A percentile compares a stretch with the other conserved stretches of the same genome.
phyloP scores from a whole-genome alignment of 352 stramenopile species.

The Phytopythium vexans region DNA sequence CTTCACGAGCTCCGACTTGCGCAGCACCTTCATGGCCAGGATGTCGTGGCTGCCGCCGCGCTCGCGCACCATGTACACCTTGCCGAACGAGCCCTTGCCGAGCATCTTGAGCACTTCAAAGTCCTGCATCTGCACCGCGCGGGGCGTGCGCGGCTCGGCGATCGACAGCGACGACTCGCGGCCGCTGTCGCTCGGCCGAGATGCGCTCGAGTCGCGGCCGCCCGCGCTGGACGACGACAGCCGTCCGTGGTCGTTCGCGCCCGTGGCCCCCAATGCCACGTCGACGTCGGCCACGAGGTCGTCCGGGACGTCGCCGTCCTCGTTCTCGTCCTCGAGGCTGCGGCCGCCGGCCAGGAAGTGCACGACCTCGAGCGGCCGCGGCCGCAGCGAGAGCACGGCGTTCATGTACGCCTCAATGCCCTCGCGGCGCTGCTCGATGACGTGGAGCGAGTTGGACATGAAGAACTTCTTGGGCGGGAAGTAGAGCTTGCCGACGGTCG shows the following conservation, averaged over 20 bases:
- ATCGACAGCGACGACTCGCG: slow-evolving; percentile 4
- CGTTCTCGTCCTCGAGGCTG: slow-evolving; percentile 53
- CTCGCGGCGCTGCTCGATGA: slow-evolving; percentile 83
- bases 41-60: slow-evolving; percentile 64
- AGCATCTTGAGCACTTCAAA: slow-evolving; percentile 99
- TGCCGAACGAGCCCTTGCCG: slow-evolving; percentile 96
- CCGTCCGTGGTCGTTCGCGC: slow-evolving; percentile 20
- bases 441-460: slow-evolving; percentile 80
- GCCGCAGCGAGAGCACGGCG: slow-evolving; percentile 63
- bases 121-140: slow-evolving; percentile 68
- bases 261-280: slow-evolving; percentile 18
- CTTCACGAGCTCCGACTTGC: slow-evolving; percentile 87
- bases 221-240: slow-evolving; percentile 14
- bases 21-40: slow-evolving; percentile 87
- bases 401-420: slow-evolving; percentile 85
- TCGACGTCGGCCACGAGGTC: slow-evolving; percentile 18
- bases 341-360: slow-evolving; percentile 57
- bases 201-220: background rate
- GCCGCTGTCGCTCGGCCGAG: slow-evolving; percentile 13
- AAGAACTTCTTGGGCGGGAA: slow-evolving; percentile 88
- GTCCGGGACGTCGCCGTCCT: slow-evolving; percentile 38
- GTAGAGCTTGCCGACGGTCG: slow-evolving; percentile 74
- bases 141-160: slow-evolving; percentile 1
- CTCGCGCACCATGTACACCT: slow-evolving; percentile 96
- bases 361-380: slow-evolving; percentile 61